Base-by-base conservation (phyloP, 73 alveolate species). In the Durusdinium trenchii region DNA sequence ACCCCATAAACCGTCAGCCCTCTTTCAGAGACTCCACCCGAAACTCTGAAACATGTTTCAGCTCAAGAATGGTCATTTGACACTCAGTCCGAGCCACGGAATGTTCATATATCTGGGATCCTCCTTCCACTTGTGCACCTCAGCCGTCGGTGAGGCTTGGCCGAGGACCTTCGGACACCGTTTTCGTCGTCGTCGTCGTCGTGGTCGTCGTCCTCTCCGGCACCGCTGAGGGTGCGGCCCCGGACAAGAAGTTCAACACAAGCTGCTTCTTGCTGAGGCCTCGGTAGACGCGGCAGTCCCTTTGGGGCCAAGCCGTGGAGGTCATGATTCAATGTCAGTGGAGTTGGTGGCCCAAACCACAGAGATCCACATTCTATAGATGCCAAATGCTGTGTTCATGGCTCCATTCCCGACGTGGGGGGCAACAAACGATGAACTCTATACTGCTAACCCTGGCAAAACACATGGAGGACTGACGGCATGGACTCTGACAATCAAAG, bases 261-360 rank as follows among this genome's bases (percentile, higher is more conserved):
- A 87, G 85, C 85, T 87, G 95, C 85, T 87, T 87, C 85, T 87
- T 64, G 69, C 95, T 87, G 48, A 87, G 51, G 84, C 95, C 95
- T 43, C n/a, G 89, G 90, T 36, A 30, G 23, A n/a, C 48, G 36
- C 46, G 36, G 20, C 84, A 28, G 48, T n/a, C n/a, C n/a, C n/a
- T n/a, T n/a, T n/a, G n/a, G n/a, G n/a, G n/a, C n/a, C n/a, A n/a
- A n/a, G n/a, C n/a, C n/a, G n/a, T n/a, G n/a, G n/a, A n/a, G n/a
- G n/a, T n/a, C n/a, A n/a, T n/a, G n/a, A n/a, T n/a, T n/a, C n/a
- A n/a, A n/a, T n/a, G n/a, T n/a, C 42, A 20, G 10, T 67, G 79
- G 79, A 67, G 43, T 6, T 40, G 9, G 14, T 12, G 79, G 12
- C 12, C 6, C 79, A 18, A 18, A 6, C 79, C 12, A 67, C 9